Conservation (phyloP, 495 filamentous ascomycete species). For the Aspergillus indologenus region DNA sequence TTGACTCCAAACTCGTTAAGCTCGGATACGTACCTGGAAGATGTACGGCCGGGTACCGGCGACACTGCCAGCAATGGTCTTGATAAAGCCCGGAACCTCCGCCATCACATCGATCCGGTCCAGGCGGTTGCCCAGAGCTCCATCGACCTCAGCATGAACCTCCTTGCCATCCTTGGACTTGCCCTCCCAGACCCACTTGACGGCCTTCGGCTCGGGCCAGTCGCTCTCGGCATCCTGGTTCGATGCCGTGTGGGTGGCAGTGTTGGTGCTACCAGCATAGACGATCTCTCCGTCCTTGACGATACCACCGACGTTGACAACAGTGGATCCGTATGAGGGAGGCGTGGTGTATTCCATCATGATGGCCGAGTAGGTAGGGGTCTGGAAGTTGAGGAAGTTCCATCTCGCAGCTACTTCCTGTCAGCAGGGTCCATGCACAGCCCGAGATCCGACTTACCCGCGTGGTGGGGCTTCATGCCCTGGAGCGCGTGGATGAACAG, state of each 20-base stretch:
- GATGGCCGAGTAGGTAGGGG: constrained; percentile 76
- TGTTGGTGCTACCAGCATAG: constrained; percentile 61
- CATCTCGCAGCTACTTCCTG: constrained; percentile 69
- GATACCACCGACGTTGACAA: constrained; percentile 79
- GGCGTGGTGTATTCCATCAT: constrained; percentile 97
- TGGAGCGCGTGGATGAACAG: constrained; percentile 82
- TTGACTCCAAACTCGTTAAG: too few relatives aligned
- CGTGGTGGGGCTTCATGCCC: constrained; percentile 99
- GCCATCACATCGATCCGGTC: constrained; percentile 96
- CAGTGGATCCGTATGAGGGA: constrained; percentile 88
- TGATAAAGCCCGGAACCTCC: constrained; percentile 92
- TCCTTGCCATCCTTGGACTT: constrained; percentile 72
- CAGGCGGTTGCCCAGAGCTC: constrained; percentile 61
- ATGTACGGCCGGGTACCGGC: constrained; percentile 95
- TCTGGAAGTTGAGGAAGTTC: constrained; percentile 93
- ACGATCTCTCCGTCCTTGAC: constrained; percentile 78
- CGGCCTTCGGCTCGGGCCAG: constrained; percentile 80
- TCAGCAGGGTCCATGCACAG: constrained; percentile 10
- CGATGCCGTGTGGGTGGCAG: constrained; percentile 62
- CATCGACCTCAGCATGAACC: constrained; percentile 65
- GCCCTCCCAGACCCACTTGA: constrained; percentile 77
- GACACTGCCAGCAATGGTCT: constrained; percentile 81
- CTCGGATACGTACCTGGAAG: constrained; percentile 74
- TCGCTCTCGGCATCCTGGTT: constrained; percentile 72
- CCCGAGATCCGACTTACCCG: constrained; percentile 50